A percentile compares a stretch with the other conserved stretches of the same genome.
Evolutionary conservation across 345 rosid species (phyloP).

Genomic region (Microcos paniculata): DNA sequence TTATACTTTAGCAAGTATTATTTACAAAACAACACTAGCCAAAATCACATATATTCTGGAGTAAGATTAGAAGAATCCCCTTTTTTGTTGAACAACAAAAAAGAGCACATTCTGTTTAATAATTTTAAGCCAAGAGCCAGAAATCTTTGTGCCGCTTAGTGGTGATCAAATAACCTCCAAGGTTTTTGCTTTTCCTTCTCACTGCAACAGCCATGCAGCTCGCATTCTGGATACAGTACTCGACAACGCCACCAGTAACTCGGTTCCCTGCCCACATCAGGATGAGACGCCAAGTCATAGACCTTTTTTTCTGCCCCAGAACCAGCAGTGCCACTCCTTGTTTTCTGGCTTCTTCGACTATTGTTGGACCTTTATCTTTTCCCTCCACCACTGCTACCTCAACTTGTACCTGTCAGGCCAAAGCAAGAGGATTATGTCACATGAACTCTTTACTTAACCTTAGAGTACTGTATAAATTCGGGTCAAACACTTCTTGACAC

Average conservation of each 20-base stretch:
- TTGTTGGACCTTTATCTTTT: slow-evolving; percentile 73
- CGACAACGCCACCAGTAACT: slow-evolving; percentile 51
- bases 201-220: slow-evolving; percentile 90
- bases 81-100: background rate
- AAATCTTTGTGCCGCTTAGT: slow-evolving; percentile 94
- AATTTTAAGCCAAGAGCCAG: slow-evolving; percentile 79
- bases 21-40: slow-evolving; percentile 29
- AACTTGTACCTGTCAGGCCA: slow-evolving; percentile 46
- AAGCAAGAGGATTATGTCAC: background rate
- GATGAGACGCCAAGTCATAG: slow-evolving; percentile 75
- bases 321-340: slow-evolving; percentile 62
- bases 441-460: too few relatives aligned
- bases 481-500: too few relatives aligned
- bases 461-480: too few relatives aligned
- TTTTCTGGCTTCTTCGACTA: slow-evolving; percentile 79
- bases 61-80: background rate
- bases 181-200: slow-evolving; percentile 72
- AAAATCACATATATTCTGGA: slow-evolving; percentile 4
- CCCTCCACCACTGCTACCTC: slow-evolving; percentile 71
- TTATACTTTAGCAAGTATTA: slow-evolving; percentile 22
- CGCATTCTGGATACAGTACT: slow-evolving; percentile 84
- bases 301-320: slow-evolving; percentile 70
- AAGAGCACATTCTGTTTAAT: background rate
- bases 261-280: slow-evolving; percentile 71
- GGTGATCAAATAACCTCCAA: slow-evolving; percentile 89